Evolutionary conservation across 2,329 filamentous ascomycete species (phyloP).

Genomic region (Blumeria hordei): DNA sequence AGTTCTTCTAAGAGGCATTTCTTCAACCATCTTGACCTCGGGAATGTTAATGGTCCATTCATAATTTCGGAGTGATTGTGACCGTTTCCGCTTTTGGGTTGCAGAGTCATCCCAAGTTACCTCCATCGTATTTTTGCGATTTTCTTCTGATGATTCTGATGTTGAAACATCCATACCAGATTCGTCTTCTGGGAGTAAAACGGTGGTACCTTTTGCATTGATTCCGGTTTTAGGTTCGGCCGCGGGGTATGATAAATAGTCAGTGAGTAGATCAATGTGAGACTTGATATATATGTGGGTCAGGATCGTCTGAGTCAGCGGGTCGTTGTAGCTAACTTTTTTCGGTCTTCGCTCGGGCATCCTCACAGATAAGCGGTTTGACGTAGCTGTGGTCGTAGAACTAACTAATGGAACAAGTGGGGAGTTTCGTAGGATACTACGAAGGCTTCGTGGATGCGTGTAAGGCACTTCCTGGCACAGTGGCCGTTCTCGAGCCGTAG

Average conservation of each 20-base stretch:
- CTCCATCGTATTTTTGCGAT: no score
- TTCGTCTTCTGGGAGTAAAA: no score
- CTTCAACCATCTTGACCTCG: no score
- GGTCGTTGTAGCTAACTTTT: constrained; percentile 36
- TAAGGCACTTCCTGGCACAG: constrained; percentile 22
- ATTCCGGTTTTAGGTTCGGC: no score
- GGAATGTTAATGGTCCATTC: no score
- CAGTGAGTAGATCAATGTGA: constrained; percentile 35
- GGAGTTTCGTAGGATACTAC: constrained; percentile 42
- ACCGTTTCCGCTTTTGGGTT: no score
- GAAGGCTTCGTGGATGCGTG: constrained; percentile 30
- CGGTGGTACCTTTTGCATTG: no score
- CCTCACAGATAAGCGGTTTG: constrained; percentile 27
- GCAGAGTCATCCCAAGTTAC: no score
- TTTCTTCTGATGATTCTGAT: no score
- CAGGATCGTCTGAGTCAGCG: constrained; percentile 36
- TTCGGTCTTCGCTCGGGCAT: constrained; percentile 23
- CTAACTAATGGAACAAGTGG: constrained; percentile 28
- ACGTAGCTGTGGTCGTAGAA: constrained; percentile 26
- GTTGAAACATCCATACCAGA: no score
- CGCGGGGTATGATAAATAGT: constrained; percentile 20
- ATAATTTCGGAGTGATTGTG: no score
- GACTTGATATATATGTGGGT: constrained; percentile 37
- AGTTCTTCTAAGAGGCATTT: no score
- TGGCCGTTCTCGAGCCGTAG: constrained; percentile 8